Conservation (phyloP, 306 rosid species). For the Potentilla sterilis region DNA sequence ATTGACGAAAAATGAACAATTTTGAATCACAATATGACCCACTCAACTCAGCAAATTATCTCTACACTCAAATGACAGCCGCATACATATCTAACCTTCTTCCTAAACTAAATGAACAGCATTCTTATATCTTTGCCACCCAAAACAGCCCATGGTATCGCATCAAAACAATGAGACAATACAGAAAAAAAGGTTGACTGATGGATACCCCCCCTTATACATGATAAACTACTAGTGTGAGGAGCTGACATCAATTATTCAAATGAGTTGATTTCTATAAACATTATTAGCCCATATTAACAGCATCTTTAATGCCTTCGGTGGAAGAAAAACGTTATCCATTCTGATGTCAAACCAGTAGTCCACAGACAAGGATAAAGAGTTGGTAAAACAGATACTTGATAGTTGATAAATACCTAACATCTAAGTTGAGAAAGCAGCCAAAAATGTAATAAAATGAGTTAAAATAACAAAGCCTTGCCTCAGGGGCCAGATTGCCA, state of each 20-base stretch:
- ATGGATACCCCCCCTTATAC: neutral
- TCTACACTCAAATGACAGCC: neutral
- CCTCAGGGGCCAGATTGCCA: constrained; percentile 97
- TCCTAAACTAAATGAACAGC: neutral
- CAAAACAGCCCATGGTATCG: neutral
- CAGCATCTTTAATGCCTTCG: neutral
- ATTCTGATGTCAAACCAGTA: no score
- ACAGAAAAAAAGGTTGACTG: neutral
- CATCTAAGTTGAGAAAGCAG: constrained; percentile 9
- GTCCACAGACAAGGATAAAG: neutral
- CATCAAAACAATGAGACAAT: neutral
- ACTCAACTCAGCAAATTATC: neutral
- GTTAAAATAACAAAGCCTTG: constrained; percentile 26
- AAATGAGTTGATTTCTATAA: neutral
- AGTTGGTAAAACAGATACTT: neutral
- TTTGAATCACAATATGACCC: neutral
- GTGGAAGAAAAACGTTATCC: neutral
- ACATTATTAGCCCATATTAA: neutral
- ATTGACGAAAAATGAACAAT: neutral
- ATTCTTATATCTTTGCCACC: neutral
- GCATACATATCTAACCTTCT: neutral
- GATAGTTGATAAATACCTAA: neutral
- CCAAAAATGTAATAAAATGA: neutral
- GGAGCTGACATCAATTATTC: constrained; percentile 2
- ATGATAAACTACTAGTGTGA: neutral